Conservation (phyloP, 2,329 filamentous ascomycete genomes). For the Macroventuria anomochaeta region DNA sequence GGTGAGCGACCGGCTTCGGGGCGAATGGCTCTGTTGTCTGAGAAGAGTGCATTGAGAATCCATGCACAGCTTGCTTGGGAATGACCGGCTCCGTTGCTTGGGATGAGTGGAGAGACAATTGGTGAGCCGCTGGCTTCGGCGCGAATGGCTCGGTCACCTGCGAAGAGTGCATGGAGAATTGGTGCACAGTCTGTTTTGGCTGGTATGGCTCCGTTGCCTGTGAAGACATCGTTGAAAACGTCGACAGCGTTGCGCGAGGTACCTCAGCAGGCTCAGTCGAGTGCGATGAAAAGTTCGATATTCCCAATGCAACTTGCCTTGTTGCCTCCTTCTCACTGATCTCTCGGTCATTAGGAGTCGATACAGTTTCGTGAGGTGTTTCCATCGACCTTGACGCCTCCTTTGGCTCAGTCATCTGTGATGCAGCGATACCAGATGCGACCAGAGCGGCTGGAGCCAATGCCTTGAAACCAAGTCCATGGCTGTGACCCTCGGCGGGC, state of each 20-base stretch:
- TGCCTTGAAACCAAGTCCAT: slow-evolving; percentile 20
- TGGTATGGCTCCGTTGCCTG: slow-evolving; percentile 36
- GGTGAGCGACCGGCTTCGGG: slow-evolving; percentile 8
- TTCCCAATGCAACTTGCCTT: slow-evolving; percentile 21
- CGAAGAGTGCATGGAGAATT: slow-evolving; percentile 19
- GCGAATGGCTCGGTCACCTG: slow-evolving; percentile 31
- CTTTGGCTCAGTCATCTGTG: slow-evolving; percentile 36
- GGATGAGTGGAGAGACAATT: slow-evolving; percentile 22
- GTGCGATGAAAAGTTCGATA: slow-evolving; percentile 40
- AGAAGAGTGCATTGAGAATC: slow-evolving; percentile 20
- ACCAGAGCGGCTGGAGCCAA: slow-evolving; percentile 28
- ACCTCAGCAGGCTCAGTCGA: slow-evolving; percentile 34
- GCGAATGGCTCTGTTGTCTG: slow-evolving; percentile 17
- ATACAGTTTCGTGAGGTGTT: not conserved
- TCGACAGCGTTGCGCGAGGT: slow-evolving; percentile 23
- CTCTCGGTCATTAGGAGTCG: not conserved
- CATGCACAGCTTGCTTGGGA: slow-evolving; percentile 9
- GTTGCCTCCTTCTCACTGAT: not conserved
- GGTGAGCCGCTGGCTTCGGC: not conserved
- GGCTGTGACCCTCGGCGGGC: slow-evolving; percentile 26
- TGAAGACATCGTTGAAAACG: slow-evolving; percentile 31
- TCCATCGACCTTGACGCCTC: slow-evolving; percentile 3
- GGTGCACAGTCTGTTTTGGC: slow-evolving; percentile 1
- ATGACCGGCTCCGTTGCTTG: slow-evolving; percentile 27
- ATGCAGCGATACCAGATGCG: slow-evolving; percentile 36